Evolutionary conservation across 2,329 filamentous ascomycete genomes (phyloP).

Genomic region (Bretziella fagacearum): DNA sequence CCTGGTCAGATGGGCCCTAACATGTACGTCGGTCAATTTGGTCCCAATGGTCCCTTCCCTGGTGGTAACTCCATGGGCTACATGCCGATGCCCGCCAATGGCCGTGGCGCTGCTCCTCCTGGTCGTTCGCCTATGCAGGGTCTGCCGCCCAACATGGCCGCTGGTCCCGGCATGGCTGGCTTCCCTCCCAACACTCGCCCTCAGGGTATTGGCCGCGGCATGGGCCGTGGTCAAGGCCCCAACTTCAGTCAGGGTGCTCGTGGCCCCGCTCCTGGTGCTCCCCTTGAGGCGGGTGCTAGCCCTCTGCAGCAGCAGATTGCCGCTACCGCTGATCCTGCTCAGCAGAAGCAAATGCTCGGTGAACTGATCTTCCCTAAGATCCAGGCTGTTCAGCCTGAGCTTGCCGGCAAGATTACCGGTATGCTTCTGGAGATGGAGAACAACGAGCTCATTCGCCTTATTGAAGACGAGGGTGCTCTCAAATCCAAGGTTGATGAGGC

Average conservation of each 20-base stretch:
- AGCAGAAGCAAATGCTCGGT: conserved; percentile 98
- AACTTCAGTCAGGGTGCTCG: conserved; percentile 35
- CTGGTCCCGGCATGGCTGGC: conserved; percentile 36
- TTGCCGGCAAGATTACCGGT: conserved; percentile 98
- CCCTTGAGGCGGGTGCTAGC: conserved; percentile 8
- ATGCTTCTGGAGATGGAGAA: conserved; percentile 99
- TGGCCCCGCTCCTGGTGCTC: conserved; percentile 19
- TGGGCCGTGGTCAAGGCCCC: conserved; percentile 25
- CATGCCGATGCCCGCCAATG: conserved; percentile 54
- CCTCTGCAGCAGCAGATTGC: conserved; percentile 42
- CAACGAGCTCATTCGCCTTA: conserved; percentile 75
- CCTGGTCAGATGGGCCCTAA: conserved; percentile 76
- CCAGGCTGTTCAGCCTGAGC: conserved; percentile 76
- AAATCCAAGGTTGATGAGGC: conserved; percentile 95
- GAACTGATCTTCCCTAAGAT: conserved; percentile 99
- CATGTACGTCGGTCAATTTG: conserved; percentile 71
- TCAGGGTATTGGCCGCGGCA: conserved; percentile 32
- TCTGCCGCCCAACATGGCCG: conserved; percentile 49
- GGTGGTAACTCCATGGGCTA: conserved; percentile 69
- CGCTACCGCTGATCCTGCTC: conserved; percentile 39
- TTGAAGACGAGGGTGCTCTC: conserved; percentile 76
- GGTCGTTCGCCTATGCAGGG: conserved; percentile 58
- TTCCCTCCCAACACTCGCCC: conserved; percentile 40
- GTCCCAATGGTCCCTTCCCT: conserved; percentile 56
- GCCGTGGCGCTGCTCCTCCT: conserved; percentile 45